Evolutionary conservation across 1,139 yeast species (phyloP).

Genomic region (Debaryomyces subglobosus): DNA sequence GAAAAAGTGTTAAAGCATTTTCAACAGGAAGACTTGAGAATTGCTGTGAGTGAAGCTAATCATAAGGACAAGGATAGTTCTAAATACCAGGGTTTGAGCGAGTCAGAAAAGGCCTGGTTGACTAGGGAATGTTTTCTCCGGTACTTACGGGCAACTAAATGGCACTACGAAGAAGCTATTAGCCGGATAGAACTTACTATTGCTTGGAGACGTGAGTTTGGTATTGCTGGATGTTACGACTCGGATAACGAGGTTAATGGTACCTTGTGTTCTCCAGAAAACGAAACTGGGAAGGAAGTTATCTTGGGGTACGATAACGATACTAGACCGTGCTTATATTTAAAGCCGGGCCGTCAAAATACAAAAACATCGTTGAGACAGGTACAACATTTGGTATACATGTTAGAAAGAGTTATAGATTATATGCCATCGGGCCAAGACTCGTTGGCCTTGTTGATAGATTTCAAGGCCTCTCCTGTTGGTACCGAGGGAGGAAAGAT

Average conservation of each 20-base stretch:
- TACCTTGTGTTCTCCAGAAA: conserved; percentile 36
- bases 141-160: conserved; percentile 51
- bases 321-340: conserved; percentile 50
- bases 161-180: conserved; percentile 44
- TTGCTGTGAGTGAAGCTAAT: conserved; percentile 46
- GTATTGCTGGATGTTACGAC: conserved; percentile 36
- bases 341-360: conserved; percentile 53
- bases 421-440: conserved; percentile 56
- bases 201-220: conserved; percentile 54
- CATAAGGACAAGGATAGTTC: conserved; percentile 28
- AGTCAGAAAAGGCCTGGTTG: conserved; percentile 47
- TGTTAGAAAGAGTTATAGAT: conserved; percentile 51
- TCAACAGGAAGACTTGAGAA: conserved; percentile 42
- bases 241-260: conserved; percentile 39
- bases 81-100: conserved; percentile 23
- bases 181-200: conserved; percentile 45
- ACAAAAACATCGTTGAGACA: conserved; percentile 47
- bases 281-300: conserved; percentile 52
- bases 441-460: conserved; percentile 48
- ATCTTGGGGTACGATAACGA: conserved; percentile 51
- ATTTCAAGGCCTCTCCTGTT: conserved; percentile 49
- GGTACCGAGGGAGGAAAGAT: conserved; percentile 64
- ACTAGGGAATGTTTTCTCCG: conserved; percentile 52
- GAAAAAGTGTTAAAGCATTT: conserved; percentile 61
- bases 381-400: conserved; percentile 53